Percentiles rank a stretch among this genome's conserved stretches.
phyloP scores from a whole-genome alignment of 257 asterid genomes.

The Solanum clarkiae region DNA sequence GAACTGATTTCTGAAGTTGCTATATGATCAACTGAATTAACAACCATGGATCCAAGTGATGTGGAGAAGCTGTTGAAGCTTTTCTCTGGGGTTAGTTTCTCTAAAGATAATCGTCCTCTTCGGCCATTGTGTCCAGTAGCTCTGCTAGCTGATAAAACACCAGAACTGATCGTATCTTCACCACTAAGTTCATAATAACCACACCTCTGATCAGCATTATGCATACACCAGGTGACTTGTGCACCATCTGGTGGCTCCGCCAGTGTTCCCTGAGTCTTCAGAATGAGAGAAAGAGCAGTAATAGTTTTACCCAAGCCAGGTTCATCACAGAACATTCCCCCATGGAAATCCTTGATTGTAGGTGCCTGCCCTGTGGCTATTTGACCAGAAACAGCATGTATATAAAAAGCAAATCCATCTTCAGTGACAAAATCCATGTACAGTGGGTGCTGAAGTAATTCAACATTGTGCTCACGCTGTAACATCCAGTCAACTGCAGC shows the following conservation, averaged over 20 bases:
- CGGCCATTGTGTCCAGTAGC: constrained; percentile 38
- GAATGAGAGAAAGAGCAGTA: constrained; percentile 76
- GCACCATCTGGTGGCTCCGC: constrained; percentile 66
- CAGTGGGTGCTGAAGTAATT: constrained; percentile 59
- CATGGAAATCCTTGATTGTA: constrained; percentile 57
- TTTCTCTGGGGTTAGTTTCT: constrained; percentile 41
- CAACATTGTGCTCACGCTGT: constrained; percentile 58
- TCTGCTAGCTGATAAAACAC: constrained; percentile 16
- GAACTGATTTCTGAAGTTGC: constrained; percentile 24
- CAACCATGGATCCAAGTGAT: constrained; percentile 9
- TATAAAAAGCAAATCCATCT: constrained; percentile 58
- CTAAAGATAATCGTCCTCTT: constrained; percentile 53
- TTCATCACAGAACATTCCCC: constrained; percentile 99
- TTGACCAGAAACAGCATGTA: constrained; percentile 74
- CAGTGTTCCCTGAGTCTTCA: constrained; percentile 77
- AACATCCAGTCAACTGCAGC: constrained; percentile 99
- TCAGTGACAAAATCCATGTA: constrained; percentile 48
- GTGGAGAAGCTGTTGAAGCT: constrained; percentile 12
- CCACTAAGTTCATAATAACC: constrained; percentile 69
- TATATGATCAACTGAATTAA: constrained; percentile 20
- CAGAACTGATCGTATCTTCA: constrained; percentile 23
- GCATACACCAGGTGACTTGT: constrained; percentile 65
- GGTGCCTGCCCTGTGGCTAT: constrained; percentile 45
- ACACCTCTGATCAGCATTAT: constrained; percentile 58
- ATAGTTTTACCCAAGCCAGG: constrained; percentile 99